phyloP scores from a whole-genome alignment of 257 asterid genomes.

The Nicotiana noctiflora region DNA sequence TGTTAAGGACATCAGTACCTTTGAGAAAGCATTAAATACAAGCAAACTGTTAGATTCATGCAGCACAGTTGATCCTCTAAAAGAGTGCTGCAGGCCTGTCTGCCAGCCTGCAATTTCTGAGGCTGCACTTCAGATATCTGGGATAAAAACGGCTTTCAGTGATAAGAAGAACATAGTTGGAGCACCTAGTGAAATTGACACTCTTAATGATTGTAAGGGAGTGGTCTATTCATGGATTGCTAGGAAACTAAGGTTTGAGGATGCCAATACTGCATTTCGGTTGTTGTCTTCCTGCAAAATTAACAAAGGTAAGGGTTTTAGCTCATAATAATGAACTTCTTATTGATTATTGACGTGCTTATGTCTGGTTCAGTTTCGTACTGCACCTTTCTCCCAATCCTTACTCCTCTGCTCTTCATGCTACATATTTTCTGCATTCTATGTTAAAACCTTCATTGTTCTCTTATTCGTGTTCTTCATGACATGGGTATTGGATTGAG shows the following conservation, averaged over 20 bases:
- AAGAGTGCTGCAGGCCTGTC: conserved; percentile 88
- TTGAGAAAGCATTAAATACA: conserved; percentile 77
- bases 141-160: conserved; percentile 39
- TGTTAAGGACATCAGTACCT: conserved; percentile 60
- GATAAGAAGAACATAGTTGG: conserved; percentile 54
- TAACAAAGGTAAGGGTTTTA: conserved; percentile 59
- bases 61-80: conserved; percentile 74
- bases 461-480: not conserved
- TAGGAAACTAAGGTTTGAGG: conserved; percentile 65
- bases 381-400: not conserved
- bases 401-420: not conserved
- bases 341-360: not conserved
- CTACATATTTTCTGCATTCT: not conserved
- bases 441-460: not conserved
- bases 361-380: not conserved
- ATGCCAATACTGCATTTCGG: conserved; percentile 75
- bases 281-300: conserved; percentile 91
- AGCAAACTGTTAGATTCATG: conserved; percentile 86
- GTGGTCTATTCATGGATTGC: conserved; percentile 85
- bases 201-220: conserved; percentile 80
- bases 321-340: not conserved
- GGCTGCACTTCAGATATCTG: conserved; percentile 77
- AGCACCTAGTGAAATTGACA: conserved; percentile 40
- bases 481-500: not conserved
- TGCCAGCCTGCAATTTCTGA: conserved; percentile 90